Evolutionary conservation across 2,329 filamentous ascomycete species (phyloP), one percentile per base, ranked within the genome.

Genomic region (Golovinomyces cichoracearum): DNA sequence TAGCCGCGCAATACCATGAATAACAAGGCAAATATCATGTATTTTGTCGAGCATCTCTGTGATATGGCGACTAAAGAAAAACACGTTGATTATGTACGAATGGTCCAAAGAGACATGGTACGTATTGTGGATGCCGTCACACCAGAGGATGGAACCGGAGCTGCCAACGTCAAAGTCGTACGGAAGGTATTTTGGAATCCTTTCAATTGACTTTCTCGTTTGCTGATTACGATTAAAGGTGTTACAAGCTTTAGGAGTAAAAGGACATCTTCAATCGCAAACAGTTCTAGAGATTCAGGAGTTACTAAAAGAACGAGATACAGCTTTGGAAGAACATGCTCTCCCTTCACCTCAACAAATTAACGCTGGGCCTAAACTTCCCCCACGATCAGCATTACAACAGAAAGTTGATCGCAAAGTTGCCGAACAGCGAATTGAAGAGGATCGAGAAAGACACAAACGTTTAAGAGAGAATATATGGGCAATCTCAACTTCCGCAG

Each of bases 1-100:
- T 56, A 86, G 74, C 33, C 31, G 21, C 47, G 45, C 9, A 93
- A 83, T 56, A 88, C 83, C 55, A 93, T 98, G 81, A 98, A 98
- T 64, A 93, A 80, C 47, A 74, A 88, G 52, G 92, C 90, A 51
- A 98, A 98, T 62, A 95, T 98, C 63, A 93, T 98, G 81, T 98
- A 93, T 65, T 98, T 98, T 64, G 80, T 98, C 60, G 88, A 95
- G 60, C 81, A 88, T 56, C 83, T 98, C 56, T 82, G 92, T 61
- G 88, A 95, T 61, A 57, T 58, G 55, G 57, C 59, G 5, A 48
- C 53, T 7, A 50, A 52, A 75, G 53, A 80, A 77, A 55, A 82
- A 84, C 78, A 90, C 56, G 66, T 73, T 48, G 78, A 83, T 53
- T 98, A 93, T 60, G 77, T 94, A 25, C 76, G 80, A 47, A 94